phyloP scores from a whole-genome alignment of 1,284 basidiomycete species.

The Amylostereum areolatum region DNA sequence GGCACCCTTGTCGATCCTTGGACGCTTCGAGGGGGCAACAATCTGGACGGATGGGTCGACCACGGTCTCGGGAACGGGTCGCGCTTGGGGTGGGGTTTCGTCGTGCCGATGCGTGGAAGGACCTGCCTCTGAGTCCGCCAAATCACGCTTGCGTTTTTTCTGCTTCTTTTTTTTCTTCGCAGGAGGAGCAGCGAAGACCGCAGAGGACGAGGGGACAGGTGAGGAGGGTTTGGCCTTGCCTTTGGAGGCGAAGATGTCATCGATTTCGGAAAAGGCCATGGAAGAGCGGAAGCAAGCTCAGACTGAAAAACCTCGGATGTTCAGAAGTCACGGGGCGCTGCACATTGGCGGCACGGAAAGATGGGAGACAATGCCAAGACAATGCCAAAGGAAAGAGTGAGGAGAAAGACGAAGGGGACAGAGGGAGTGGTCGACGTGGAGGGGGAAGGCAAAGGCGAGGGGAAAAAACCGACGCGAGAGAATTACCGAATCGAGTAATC shows the following conservation, averaged over 20 bases:
- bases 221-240: slow-evolving; percentile 27
- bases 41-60: slow-evolving; percentile 46
- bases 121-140: slow-evolving; percentile 11
- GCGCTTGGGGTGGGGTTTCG: slow-evolving; percentile 26
- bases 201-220: slow-evolving; percentile 19
- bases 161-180: slow-evolving; percentile 35
- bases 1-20: slow-evolving; percentile 23
- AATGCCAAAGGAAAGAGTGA: too few species aligned
- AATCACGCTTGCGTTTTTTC: slow-evolving; percentile 28
- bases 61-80: slow-evolving; percentile 49
- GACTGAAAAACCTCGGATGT: too few species aligned
- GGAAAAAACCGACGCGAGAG: too few species aligned
- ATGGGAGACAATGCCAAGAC: too few species aligned
- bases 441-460: too few species aligned
- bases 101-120: slow-evolving; percentile 12
- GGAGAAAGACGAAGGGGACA: too few species aligned
- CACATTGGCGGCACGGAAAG: too few species aligned
- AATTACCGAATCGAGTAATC: too few species aligned
- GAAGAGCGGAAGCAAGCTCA: slow-evolving; percentile 13
- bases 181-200: slow-evolving; percentile 8
- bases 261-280: slow-evolving; percentile 64
- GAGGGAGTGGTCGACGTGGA: too few species aligned
- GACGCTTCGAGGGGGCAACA: slow-evolving; percentile 23
- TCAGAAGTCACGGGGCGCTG: too few species aligned
- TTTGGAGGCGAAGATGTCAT: slow-evolving; percentile 70